A percentile compares a stretch with the other conserved stretches of the same genome.
Conservation (phyloP, 1,284 basidiomycete species). For the Phylloboletellus chloephorus region DNA sequence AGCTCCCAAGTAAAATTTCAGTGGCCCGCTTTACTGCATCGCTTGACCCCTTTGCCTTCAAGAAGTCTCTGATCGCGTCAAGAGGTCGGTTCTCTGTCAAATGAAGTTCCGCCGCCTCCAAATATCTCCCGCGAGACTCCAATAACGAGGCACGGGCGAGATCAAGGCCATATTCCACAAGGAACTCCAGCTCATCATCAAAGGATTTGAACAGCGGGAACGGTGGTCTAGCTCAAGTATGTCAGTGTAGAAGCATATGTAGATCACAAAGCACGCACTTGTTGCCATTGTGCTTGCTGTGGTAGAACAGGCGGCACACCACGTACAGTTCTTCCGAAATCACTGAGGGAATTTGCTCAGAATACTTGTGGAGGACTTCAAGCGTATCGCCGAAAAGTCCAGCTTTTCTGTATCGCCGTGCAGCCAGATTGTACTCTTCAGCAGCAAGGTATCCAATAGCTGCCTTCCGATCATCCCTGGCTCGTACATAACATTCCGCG, state of each 20-base stretch:
- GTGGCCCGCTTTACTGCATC: constrained; percentile 31
- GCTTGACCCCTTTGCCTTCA: constrained; percentile 33
- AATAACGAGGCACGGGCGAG: constrained; percentile 47
- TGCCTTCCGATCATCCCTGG: constrained; percentile 39
- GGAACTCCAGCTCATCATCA: constrained; percentile 54
- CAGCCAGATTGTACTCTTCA: constrained; percentile 41
- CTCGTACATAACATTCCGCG: constrained; percentile 49
- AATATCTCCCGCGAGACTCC: constrained; percentile 38
- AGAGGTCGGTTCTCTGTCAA: constrained; percentile 44
- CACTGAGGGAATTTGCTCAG: constrained; percentile 29
- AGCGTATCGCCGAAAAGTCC: constrained; percentile 53
- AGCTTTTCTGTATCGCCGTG: constrained; percentile 43
- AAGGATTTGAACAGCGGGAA: constrained; percentile 48
- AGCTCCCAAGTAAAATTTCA: constrained; percentile 22
- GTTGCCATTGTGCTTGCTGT: constrained; percentile 36
- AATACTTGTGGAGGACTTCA: constrained; percentile 37
- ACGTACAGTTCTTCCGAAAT: constrained; percentile 40
- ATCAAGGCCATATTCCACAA: constrained; percentile 52
- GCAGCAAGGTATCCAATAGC: constrained; percentile 43
- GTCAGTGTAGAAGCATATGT: constrained; percentile 4
- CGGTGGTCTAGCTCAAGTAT: constrained; percentile 33
- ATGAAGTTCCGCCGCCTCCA: constrained; percentile 55
- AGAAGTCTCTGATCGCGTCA: constrained; percentile 45
- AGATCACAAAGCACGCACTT: constrained; percentile 16
- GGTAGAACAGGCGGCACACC: constrained; percentile 49